These are phyloP conservation scores for Cryphonectria nitschkei DNA, from an alignment of 2,329 filamentous ascomycete species.

Conservation along the genomic window DNA sequence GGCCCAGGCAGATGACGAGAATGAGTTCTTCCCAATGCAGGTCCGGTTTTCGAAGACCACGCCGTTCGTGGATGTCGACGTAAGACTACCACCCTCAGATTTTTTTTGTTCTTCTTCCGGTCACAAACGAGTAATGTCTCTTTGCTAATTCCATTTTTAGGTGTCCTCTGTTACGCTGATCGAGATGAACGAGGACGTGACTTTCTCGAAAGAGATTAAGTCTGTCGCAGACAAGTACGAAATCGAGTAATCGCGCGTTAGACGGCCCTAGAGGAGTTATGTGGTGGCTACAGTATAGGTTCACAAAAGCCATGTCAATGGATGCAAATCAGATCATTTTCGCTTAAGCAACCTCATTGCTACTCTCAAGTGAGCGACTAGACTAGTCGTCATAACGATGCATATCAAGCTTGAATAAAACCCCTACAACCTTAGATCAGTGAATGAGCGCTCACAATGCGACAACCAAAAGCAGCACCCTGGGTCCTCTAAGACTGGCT, in stretches of 20 bases:
- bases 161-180: slow-evolving; percentile 71
- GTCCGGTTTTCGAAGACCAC: slow-evolving; percentile 84
- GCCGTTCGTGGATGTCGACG: slow-evolving; percentile 91
- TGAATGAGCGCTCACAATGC: not conserved
- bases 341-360: not conserved
- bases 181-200: slow-evolving; percentile 77
- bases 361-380: not conserved
- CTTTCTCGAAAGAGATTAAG: slow-evolving; percentile 82
- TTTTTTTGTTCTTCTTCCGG: not conserved
- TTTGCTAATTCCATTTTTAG: slow-evolving; percentile 38
- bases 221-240: slow-evolving; percentile 75
- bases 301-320: slow-evolving; percentile 19
- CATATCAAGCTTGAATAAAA: not conserved
- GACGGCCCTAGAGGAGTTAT: slow-evolving; percentile 23
- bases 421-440: not conserved
- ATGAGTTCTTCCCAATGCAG: slow-evolving; percentile 97
- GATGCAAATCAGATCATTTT: slow-evolving; percentile 14
- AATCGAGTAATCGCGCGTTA: slow-evolving; percentile 62
- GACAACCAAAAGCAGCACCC: not conserved
- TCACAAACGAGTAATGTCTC: not conserved
- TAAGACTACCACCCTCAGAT: slow-evolving; percentile 55
- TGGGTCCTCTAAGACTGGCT: not conserved
- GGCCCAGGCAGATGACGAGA: slow-evolving; percentile 82
- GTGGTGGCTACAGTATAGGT: slow-evolving; percentile 17
- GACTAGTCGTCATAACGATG: not conserved